Evolutionary conservation across 306 rosid species (phyloP), one percentile per base, ranked within the genome.

Genomic region (Prunus dulcis): DNA sequence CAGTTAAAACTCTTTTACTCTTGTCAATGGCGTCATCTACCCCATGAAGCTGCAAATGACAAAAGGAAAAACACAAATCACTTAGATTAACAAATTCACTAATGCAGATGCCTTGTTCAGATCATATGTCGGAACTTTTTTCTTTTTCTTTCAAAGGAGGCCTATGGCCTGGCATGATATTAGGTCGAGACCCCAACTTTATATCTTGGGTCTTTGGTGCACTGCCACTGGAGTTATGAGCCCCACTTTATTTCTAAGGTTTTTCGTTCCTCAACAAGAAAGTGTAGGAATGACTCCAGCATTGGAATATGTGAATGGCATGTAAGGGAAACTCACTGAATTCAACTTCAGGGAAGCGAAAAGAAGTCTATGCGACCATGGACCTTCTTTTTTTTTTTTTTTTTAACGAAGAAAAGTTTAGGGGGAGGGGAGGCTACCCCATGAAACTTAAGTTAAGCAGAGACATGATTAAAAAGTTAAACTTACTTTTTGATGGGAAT

Each of bases 1-100:
- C 78, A 45, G 89, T 82, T 34, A 92, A 78, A 56, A 90, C 91
- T 80, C 70, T 90, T 79, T 92, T 92, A 75, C 97, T 92, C 88
- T 92, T 92, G 89, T 92, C 97, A 22, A 92, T 92, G 82, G 93
- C 96, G 60, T 92, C 93, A 51, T 92, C 97, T 56, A 92, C 75
- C 53, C 88, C 91, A 55, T 90, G 87, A 84, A 92, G 97, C 97
- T 92, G 92, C 85, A 78, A 87, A n/a, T 43, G 64, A 80, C 0
- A 25, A 14, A 10, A 0, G 18, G 28, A 14, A 15, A 6, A 57
- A 14, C 12, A 6, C 45, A 32, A 3, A 3, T 10, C 11, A 0
- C 45, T 43, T 10, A 70, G 27, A 66, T 76, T 69, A 71, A 69
- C 45, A 15, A 67, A 83, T 75, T 43, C 47, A 45, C 75, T 20